Base-by-base conservation (phyloP, 2,329 filamentous ascomycete genomes). In the Cryphonectria parasitica region DNA sequence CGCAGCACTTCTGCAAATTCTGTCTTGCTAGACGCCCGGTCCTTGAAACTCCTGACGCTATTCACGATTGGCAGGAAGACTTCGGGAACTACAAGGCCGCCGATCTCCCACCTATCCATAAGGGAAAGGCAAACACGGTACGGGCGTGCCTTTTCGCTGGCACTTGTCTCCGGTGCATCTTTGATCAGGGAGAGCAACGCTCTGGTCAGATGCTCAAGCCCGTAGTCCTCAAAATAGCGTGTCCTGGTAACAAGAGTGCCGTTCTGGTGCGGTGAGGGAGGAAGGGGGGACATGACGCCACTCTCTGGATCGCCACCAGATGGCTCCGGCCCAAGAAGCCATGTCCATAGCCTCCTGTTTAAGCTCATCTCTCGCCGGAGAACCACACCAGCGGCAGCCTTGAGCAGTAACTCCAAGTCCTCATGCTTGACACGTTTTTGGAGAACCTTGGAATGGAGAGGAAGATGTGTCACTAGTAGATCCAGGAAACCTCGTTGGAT, bases 51-150 rank as follows among this genome's bases (percentile, higher is more conserved):
- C 74, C 91, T 90, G 52, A 97, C 91, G 75, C 91, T 97, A 77
- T 91, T 87, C 75, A 99, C 88, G 36, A 95, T 90, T 3, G 95
- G 92, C 19, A 98, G 84, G 77, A 99, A 98, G 19, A 98, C 88
- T 72, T 94, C 91, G 0, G 95, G 93, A 1, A 98, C 91, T 63
- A 99, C 90, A 25, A 95, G 85, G 1, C 94, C 94, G 41, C 96
- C 96, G 74, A 99, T 95, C 79, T 99, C 96, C 95, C 94, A 98
- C 71, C 95, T 90, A 81, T 99, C 96, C 96, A 99, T 98, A 67
- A 99, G 84, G 22, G 97, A 98, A 2, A 98, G 86, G 76, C 94
- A 97, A 73, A 98, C 93, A 69, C 95, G 90, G 78, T 97, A 98
- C 0, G 96, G 95, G 54, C 90, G 90, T 28, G 94, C 93, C 78